Base-by-base conservation (phyloP, 2,329 filamentous ascomycete genomes). In the Plenodomus biglobosus region DNA sequence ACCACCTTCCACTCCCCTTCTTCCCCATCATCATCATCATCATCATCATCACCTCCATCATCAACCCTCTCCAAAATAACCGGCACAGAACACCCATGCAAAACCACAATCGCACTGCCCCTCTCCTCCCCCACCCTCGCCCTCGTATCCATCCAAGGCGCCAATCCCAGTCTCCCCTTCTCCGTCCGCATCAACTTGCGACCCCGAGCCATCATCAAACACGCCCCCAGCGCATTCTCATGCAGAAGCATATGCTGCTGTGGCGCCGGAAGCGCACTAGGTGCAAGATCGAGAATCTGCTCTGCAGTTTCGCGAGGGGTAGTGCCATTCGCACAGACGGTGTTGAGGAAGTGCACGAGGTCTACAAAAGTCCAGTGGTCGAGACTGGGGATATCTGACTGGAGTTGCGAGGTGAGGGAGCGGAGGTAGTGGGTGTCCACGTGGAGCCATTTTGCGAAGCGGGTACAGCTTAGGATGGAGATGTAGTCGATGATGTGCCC, bases 1-100 rank as follows among this genome's bases (percentile, higher is more conserved):
- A 60, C 35, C 1, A 64, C 44, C 37, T 16, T 53, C 43, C 53
- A 61, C 30, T 49, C 45, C 6, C 13, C 42, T 10, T 10, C 10
- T 2, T 48, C 37, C 11, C 27, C 27, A 7, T 15, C 22, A 17
- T 40, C 32, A 3, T 48, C 32, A 21, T 49, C 47, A 11, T 44
- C 34, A 19, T 54, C 48, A 17, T 48, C 22, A 16, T n/a, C n/a
- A n/a, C 49, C 47, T 8, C 46, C 34, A 19, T 54, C 48, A 17
- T 48, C 22, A 16, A 52, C 38, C 17, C 27, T 35, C 5, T 59
- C 37, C 17, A 56, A 39, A n/a, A 64, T 40, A 15, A 62, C 37
- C 3, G 52, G 50, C 1, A 61, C 55, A 11, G 30, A 55, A 38
- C 54, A 63, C 15, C 53, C 55, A 48, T 61, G 53, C 36, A 59